Percentiles rank a stretch among this genome's conserved stretches.
These are phyloP conservation scores for Wallacemonas collosoma DNA, from an alignment of 208 protist genomes.

Conservation along the genomic window DNA sequence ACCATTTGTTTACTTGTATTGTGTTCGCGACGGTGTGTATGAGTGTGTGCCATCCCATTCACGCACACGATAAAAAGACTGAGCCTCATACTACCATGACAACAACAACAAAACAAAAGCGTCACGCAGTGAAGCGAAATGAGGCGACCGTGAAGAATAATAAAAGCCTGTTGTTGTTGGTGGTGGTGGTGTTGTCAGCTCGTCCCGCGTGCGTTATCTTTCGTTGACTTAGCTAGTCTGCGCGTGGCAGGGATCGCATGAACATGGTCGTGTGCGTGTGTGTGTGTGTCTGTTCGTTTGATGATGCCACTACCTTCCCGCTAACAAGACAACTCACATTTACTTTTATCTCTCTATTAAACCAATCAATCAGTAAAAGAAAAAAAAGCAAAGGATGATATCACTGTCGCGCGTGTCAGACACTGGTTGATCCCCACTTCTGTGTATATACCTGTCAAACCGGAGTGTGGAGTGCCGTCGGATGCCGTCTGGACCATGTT, in stretches of 20 bases:
- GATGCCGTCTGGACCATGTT: neutral
- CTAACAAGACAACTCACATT: conserved; percentile 17
- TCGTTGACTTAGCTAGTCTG: too few relatives aligned
- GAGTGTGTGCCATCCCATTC: too few relatives aligned
- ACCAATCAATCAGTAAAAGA: neutral
- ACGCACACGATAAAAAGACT: too few relatives aligned
- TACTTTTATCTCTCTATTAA: neutral
- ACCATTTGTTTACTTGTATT: too few relatives aligned
- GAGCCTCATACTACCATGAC: too few relatives aligned
- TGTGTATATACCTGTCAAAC: neutral
- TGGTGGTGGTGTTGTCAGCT: neutral
- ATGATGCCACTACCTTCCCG: neutral
- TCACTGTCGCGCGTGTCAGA: neutral
- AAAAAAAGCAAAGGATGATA: neutral
- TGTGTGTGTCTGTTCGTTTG: neutral
- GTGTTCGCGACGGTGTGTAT: too few relatives aligned
- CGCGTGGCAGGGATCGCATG: too few relatives aligned
- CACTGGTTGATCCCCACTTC: too few relatives aligned
- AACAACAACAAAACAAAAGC: too few relatives aligned
- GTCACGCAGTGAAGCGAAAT: too few relatives aligned
- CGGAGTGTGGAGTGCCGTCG: neutral
- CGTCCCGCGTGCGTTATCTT: too few relatives aligned
- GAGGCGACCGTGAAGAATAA: too few relatives aligned
- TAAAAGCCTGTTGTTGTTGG: neutral
- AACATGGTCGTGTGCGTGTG: neutral